Base-by-base conservation (phyloP, 805 yeast species). In the Starmerella stigmatis region DNA sequence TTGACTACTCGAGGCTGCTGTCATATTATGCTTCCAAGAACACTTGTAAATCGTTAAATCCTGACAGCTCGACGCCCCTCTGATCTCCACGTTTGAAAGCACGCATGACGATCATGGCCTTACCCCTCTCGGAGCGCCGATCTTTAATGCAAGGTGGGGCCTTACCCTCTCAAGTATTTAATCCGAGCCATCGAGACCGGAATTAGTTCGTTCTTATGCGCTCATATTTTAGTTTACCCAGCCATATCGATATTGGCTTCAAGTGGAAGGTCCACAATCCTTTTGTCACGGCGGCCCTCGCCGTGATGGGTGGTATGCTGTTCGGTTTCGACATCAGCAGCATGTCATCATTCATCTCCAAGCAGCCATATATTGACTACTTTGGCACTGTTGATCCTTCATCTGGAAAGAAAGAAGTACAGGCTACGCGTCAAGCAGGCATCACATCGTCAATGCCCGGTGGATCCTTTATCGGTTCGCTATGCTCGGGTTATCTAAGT, bases 241-340 rank as follows among this genome's bases (percentile, higher is more conserved):
- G n/a, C n/a, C n/a, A n/a, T n/a, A n/a, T n/a, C n/a, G 54, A 47
- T 15, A 45, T 52, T 37, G 49, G 53, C 9, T 29, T 52, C 33
- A 49, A 36, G 46, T 55, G 48, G 75, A 41, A 72, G 66, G 54
- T 73, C 31, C 67, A 74, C 61, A 80, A 80, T 60, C 74, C 79
- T 19, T 77, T 71, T 57, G 56, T 73, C 29, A 73, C 78, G 43
- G 74, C 81, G 12, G 52, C 61, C 19, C 69, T 78, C 30, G 70
- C 86, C 40, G 71, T 83, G 49, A 60, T 81, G 22, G 81, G 84
- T 33, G 89, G 88, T 36, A 65, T 77, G 64, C 70, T 83, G 61
- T 75, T 81, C 63, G 94, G 94, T 46, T 75, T 81, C 57, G 94
- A 85, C 60, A 77, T 81, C 43, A 76, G 89, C 2, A 81, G 94